Conservation (phyloP, 2,329 filamentous ascomycete genomes). For the Parascedosporium putredinis region DNA sequence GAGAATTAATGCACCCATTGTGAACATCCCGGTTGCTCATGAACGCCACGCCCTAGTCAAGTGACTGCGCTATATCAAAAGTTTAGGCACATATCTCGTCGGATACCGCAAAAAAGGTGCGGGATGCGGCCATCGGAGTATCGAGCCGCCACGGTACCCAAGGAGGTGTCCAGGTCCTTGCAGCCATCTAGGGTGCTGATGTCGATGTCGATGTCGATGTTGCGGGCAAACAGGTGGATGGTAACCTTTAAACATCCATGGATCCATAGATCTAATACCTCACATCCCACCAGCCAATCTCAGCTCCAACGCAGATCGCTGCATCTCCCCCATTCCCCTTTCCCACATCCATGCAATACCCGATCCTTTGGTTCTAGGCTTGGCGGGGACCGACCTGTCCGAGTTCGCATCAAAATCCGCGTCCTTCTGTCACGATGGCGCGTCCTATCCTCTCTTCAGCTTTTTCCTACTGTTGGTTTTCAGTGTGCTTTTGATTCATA, state of each 20-base stretch:
- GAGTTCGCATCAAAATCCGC: not conserved
- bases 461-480: not conserved
- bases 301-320: not conserved
- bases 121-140: not conserved
- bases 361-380: slow-evolving; percentile 1
- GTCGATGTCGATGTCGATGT: not conserved
- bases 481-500: not conserved
- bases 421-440: too few species aligned
- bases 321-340: not conserved
- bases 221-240: not conserved
- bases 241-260: not conserved
- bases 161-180: not conserved
- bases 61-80: not conserved
- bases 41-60: not conserved
- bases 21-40: too few species aligned
- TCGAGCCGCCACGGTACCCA: not conserved
- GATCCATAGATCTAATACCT: too few species aligned
- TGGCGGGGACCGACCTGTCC: not conserved
- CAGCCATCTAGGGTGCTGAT: too few species aligned
- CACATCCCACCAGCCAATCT: not conserved
- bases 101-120: not conserved
- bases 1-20: not conserved
- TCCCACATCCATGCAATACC: not conserved
- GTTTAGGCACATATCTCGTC: not conserved
- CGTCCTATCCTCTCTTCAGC: not conserved